These are phyloP conservation scores for Juglanconis juglandina DNA, from an alignment of 2,329 filamentous ascomycete species.

Conservation along the genomic window DNA sequence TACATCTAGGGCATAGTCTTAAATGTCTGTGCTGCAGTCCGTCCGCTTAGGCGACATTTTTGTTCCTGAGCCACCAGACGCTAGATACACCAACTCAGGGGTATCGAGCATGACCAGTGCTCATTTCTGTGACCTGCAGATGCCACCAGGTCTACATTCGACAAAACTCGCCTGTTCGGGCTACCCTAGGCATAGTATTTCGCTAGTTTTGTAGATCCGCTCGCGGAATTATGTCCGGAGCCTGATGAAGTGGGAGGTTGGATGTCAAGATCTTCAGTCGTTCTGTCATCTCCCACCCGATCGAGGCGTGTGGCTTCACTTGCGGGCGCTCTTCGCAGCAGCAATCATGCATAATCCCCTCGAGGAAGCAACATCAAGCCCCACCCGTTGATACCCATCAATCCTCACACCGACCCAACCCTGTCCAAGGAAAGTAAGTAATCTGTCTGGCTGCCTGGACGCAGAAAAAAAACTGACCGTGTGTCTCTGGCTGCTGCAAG, in stretches of 20 bases:
- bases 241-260: not conserved
- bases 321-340: slow-evolving; percentile 7
- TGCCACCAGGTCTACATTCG: not conserved
- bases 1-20: too few relatives aligned
- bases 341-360: not conserved
- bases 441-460: not conserved
- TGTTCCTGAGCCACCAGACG: not conserved
- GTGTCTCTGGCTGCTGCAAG: slow-evolving; percentile 13
- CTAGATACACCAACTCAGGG: not conserved
- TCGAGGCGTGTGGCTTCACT: not conserved
- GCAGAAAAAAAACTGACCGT: not conserved
- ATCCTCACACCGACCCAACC: not conserved
- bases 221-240: not conserved
- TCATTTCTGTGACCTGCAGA: not conserved
- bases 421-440: not conserved
- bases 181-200: not conserved
- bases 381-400: not conserved
- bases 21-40: not conserved
- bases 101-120: not conserved
- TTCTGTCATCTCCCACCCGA: not conserved
- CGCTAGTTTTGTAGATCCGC: not conserved
- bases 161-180: not conserved
- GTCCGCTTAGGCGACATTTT: not conserved
- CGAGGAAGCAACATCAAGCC: not conserved
- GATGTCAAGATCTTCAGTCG: not conserved